Evolutionary conservation across 768 basidiomycete genomes (phyloP), one percentile per base, ranked within the genome.

Genomic region (Suillus subalutaceus): DNA sequence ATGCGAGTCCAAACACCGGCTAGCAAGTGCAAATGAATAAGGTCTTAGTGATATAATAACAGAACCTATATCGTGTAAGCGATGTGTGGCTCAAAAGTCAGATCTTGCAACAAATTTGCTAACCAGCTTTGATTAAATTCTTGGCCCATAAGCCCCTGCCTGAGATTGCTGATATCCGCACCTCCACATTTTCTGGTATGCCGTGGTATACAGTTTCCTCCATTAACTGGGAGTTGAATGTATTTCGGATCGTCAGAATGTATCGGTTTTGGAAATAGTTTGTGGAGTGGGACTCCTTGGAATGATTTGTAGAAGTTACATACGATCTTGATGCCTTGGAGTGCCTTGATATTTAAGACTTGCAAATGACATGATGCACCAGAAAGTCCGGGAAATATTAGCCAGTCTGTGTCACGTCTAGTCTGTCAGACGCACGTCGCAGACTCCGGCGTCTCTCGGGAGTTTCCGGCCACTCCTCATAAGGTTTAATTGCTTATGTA

Each of bases 21-120:
- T 89, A 0, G 93, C 92, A 16, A 96, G 82, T 0, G 86, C 87
- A 18, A 85, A 81, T 30, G 88, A 81, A 63, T 87, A 84, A 0
- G 93, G 93, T 64, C 82, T 81, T 13, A 84, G 71, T 6, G 83
- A 77, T n/a, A 93, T 60, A 13, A 96, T 64, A 1, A 83, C 73
- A 26, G 85, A 80, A 8, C 93, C 94, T 96, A 64, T 16, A 6
- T 41, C 26, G 30, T 41, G 37, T 67, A 8, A 63, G 52, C 16
- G 4, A 63, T 32, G 44, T 35, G 20, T 15, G 53, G 12, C 10
- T n/a, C 30, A 30, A 50, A 8, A 53, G 16, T 10, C 13, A 20
- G 38, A 67, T 26, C 44, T 5, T 61, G 15, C 23, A 15, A 30
- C 41, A 20, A 26, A 63, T 46, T 48, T 6, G 65, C 71, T 3